phyloP scores from a whole-genome alignment of 768 basidiomycete species.

The Roridomyces roridus region DNA sequence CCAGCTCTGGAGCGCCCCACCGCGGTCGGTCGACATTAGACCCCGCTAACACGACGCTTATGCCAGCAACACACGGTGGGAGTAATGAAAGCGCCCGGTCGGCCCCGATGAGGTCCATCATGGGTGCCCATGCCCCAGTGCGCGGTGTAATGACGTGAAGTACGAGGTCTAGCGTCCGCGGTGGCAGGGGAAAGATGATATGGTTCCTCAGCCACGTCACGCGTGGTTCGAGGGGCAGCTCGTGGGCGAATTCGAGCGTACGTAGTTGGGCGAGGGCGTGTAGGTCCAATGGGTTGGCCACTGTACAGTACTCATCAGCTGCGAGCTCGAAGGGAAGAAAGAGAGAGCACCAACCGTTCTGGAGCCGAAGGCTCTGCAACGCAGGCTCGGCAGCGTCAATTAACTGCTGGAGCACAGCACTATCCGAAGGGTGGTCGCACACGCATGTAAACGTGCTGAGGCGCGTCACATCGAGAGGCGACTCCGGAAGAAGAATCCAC shows the following conservation, averaged over 20 bases:
- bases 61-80: background rate
- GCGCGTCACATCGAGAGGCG: slow-evolving; percentile 7
- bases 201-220: background rate
- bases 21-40: background rate
- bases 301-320: background rate
- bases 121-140: background rate
- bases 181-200: background rate
- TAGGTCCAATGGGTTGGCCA: background rate
- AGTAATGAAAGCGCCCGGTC: background rate
- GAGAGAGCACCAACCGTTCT: background rate
- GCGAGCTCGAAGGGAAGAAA: background rate
- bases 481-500: slow-evolving; percentile 17
- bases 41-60: background rate
- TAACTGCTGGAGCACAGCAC: background rate
- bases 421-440: background rate
- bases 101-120: background rate
- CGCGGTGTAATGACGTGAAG: background rate
- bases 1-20: background rate
- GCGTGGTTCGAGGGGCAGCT: background rate
- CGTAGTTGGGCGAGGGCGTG: background rate
- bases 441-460: slow-evolving; percentile 6
- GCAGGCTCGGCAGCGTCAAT: background rate
- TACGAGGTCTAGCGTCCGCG: background rate
- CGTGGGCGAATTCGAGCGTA: background rate
- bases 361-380: slow-evolving; percentile 5